Evolutionary conservation across 2,329 filamentous ascomycete species (phyloP), one percentile per base, ranked within the genome.

Genomic region (Bipolaris oryzae): DNA sequence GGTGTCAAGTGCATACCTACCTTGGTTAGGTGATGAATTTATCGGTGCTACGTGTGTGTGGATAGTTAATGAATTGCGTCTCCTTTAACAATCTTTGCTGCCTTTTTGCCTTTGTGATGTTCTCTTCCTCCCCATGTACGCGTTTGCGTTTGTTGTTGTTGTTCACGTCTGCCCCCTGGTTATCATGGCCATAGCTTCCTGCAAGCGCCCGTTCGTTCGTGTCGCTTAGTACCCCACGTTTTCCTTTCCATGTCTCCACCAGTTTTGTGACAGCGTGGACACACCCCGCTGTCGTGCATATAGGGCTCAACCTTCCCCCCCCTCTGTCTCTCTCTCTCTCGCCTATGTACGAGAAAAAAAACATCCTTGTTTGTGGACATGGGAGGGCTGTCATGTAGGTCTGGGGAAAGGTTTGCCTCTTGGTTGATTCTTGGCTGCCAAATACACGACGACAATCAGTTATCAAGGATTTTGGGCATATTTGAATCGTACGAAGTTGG

Each of bases 21-120:
- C 50, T 43, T 57, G 67, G 60, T 59, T 57, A 64, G 43, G 65
- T 66, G 63, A 64, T 61, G 63, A 63, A 64, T 63, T 71, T 63
- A 66, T 63, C 59, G 61, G 61, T 67, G 71, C 60, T 69, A 67
- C 60, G 69, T 63, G 59, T 75, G 72, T 75, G 72, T 74, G 67
- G 70, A 75, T 75, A 75, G 68, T 70, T 75, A 75, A 75, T 74
- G 70, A 72, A 74, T 62, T 67, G 60, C 58, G 55, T 63, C 62
- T 66, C 55, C 50, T 61, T 61, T 53, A n/a, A 59, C 15, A 20
- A 33, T 9, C 42, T 46, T 41, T 49, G 13, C 23, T n/a, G 44
- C 23, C 7, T 53, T 28, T 31, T 61, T 37, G 10, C 25, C 10
- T 28, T 23, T 23, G 21, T 45, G 5, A 31, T 20, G 7, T 43